phyloP scores from a whole-genome alignment of 2,329 filamentous ascomycete species.

The Macroventuria anomochaeta region DNA sequence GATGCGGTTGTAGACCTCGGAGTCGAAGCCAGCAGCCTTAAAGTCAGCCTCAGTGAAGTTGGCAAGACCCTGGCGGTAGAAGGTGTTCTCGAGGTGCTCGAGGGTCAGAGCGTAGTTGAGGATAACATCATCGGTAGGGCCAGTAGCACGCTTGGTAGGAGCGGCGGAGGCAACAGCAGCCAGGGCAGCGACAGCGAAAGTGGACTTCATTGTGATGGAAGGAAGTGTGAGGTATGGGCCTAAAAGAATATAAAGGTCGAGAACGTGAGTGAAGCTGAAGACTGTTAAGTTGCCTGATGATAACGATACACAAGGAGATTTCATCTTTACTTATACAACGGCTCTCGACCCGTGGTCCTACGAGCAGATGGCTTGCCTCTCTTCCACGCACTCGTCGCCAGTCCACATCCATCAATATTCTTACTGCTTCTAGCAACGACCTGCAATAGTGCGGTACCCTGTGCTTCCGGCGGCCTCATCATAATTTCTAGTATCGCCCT shows the following conservation, averaged over 20 bases:
- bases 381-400: not conserved
- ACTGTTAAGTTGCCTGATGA: conserved; percentile 4
- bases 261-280: not conserved
- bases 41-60: conserved; percentile 57
- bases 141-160: conserved; percentile 35
- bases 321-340: conserved; percentile 12
- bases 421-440: conserved; percentile 8
- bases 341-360: conserved; percentile 1
- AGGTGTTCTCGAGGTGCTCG: conserved; percentile 62
- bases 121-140: conserved; percentile 38
- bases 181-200: conserved; percentile 13
- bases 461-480: not conserved
- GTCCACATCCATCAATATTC: conserved; percentile 8
- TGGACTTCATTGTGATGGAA: conserved; percentile 15
- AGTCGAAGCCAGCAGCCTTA: conserved; percentile 41
- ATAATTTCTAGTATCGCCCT: conserved; percentile 2
- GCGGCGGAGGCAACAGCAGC: conserved; percentile 20
- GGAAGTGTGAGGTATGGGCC: not conserved
- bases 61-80: conserved; percentile 66
- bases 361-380: not conserved
- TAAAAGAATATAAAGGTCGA: conserved; percentile 20
- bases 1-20: conserved; percentile 64
- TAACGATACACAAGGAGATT: not conserved
- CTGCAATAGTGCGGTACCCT: conserved; percentile 3
- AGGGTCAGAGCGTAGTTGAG: conserved; percentile 55